Conservation (phyloP, 2,329 filamentous ascomycete species). For the Emmonsia crescens region DNA sequence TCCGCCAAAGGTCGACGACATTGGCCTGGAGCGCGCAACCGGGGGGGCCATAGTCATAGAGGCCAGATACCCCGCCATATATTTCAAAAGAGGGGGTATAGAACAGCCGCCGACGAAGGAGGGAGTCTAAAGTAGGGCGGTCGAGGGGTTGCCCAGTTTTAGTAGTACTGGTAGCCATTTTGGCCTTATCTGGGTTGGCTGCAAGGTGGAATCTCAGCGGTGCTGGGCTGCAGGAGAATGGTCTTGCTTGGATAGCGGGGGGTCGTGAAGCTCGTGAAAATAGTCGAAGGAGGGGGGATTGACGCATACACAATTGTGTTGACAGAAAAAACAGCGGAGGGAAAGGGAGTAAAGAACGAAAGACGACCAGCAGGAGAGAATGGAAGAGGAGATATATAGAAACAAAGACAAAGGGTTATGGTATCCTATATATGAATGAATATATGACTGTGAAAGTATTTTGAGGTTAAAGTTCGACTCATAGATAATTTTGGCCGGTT, state of each 20-base stretch:
- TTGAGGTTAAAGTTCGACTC: neutral
- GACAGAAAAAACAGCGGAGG: neutral
- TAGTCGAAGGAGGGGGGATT: slow-evolving; percentile 26
- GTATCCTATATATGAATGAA: too few relatives aligned
- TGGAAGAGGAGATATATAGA: neutral
- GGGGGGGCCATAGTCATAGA: slow-evolving; percentile 89
- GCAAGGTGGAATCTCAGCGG: slow-evolving; percentile 20
- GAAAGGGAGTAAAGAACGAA: neutral
- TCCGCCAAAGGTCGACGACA: slow-evolving; percentile 80
- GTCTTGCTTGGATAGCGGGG: slow-evolving; percentile 24
- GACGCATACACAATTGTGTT: slow-evolving; percentile 28
- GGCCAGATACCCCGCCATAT: slow-evolving; percentile 77
- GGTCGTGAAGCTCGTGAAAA: slow-evolving; percentile 24
- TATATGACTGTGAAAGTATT: too few relatives aligned
- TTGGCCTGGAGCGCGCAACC: slow-evolving; percentile 79
- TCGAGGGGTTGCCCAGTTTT: slow-evolving; percentile 86
- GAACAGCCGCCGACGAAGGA: slow-evolving; percentile 82
- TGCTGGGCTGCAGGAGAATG: slow-evolving; percentile 32
- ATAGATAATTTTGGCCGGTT: slow-evolving; percentile 9
- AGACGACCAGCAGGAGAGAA: slow-evolving; percentile 8
- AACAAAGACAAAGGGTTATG: too few relatives aligned
- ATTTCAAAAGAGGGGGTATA: slow-evolving; percentile 95
- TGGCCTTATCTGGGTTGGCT: slow-evolving; percentile 26
- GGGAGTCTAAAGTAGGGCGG: slow-evolving; percentile 65
- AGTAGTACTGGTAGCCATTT: slow-evolving; percentile 57